phyloP scores from a whole-genome alignment of 2,329 filamentous ascomycete genomes.

The Aspergillus niger region DNA sequence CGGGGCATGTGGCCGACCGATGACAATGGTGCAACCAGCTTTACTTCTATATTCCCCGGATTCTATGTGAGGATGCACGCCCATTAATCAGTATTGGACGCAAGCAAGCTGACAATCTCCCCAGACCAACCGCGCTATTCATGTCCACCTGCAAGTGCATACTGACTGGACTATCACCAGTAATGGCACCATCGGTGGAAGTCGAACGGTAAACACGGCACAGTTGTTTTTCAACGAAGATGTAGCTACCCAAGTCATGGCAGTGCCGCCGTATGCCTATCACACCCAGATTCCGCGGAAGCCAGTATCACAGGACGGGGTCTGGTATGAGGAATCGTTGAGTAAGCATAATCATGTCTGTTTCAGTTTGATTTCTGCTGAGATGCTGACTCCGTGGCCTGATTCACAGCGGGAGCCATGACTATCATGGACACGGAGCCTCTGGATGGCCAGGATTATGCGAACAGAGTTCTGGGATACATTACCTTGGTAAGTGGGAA shows the following conservation, averaged over 20 bases:
- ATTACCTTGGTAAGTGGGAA: neutral
- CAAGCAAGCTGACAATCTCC: neutral
- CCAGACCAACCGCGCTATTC: neutral
- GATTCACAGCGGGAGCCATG: neutral
- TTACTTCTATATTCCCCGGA: neutral
- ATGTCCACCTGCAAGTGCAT: neutral
- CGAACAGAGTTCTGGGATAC: neutral
- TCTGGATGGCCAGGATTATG: neutral
- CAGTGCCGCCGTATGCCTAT: neutral
- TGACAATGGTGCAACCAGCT: neutral
- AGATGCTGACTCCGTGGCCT: too few relatives aligned
- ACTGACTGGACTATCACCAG: neutral
- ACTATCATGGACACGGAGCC: neutral
- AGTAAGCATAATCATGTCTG: neutral
- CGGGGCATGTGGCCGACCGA: neutral
- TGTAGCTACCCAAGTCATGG: neutral
- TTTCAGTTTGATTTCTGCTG: too few relatives aligned
- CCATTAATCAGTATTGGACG: too few relatives aligned
- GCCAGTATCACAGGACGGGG: neutral
- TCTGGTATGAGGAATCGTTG: neutral
- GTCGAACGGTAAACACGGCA: neutral
- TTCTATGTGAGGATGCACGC: neutral
- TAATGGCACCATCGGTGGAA: neutral
- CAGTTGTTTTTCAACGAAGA: neutral
- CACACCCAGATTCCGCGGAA: neutral